Percentiles rank a stretch among this genome's conserved stretches.
Evolutionary conservation across 2,329 filamentous ascomycete genomes (phyloP).

Genomic region (Clonostachys byssicola): DNA sequence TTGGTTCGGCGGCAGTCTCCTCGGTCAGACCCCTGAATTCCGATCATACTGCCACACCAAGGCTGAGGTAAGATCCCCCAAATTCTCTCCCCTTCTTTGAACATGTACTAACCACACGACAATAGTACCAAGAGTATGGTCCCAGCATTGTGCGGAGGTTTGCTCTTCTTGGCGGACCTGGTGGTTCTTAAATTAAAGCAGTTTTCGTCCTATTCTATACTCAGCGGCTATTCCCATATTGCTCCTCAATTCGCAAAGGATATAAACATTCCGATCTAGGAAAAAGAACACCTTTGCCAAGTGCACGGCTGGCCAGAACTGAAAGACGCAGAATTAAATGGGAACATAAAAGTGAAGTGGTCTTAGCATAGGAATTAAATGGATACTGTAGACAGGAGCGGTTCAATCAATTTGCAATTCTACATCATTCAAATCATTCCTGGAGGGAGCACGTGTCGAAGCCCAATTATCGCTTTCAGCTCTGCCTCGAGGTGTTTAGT

Average conservation of each 20-base stretch:
- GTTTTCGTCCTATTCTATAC: too few species aligned
- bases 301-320: neutral
- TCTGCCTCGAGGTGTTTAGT: too few species aligned
- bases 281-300: too few species aligned
- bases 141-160: constrained; percentile 95
- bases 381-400: constrained; percentile 1
- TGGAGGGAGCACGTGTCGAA: too few species aligned
- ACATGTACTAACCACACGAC: neutral
- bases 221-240: too few species aligned
- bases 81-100: neutral
- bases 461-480: too few species aligned
- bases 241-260: too few species aligned
- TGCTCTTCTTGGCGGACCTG: constrained; percentile 87
- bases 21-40: constrained; percentile 98
- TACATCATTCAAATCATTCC: neutral
- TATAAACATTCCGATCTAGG: too few species aligned
- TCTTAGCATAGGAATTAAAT: neutral
- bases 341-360: constrained; percentile 2
- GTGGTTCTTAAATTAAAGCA: constrained; percentile 55
- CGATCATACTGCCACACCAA: constrained; percentile 98
- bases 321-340: neutral
- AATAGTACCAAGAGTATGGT: constrained; percentile 88
- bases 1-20: constrained; percentile 95
- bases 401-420: neutral
- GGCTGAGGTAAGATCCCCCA: constrained; percentile 51